Percentiles rank a stretch among this genome's conserved stretches.
Conservation (phyloP, 345 rosid genomes). For the Aquilaria yunnanensis region DNA sequence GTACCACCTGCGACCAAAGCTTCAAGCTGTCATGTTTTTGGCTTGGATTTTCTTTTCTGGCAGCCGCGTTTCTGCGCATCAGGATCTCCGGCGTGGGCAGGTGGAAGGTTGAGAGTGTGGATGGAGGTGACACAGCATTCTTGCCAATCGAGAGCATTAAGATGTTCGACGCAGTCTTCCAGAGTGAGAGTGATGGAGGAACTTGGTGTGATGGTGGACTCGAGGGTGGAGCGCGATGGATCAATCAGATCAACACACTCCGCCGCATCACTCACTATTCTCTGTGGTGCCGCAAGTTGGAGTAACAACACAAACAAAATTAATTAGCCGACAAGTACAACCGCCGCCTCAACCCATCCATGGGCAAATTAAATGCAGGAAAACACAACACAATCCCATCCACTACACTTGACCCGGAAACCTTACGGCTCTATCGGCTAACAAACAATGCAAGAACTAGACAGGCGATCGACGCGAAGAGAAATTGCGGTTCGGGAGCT, state of each 20-base stretch:
- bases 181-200: constrained; percentile 14
- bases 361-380: no score
- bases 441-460: not conserved
- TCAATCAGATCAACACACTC: constrained; percentile 29
- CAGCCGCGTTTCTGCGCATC: no score
- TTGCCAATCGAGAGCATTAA: constrained; percentile 36
- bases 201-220: constrained; percentile 20
- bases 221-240: constrained; percentile 51
- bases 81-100: no score
- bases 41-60: no score
- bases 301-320: no score
- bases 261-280: constrained; percentile 27
- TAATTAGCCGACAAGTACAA: not conserved
- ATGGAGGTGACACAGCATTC: constrained; percentile 46
- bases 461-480: not conserved
- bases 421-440: no score
- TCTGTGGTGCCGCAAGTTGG: constrained; percentile 13
- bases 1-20: no score
- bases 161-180: constrained; percentile 27
- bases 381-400: not conserved
- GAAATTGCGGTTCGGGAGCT: not conserved
- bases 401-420: no score
- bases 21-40: no score
- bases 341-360: no score
- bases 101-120: constrained; percentile 15